Conservation (phyloP, 371 early-diverging fungal genomes). For the Chytridium lagenaria region DNA sequence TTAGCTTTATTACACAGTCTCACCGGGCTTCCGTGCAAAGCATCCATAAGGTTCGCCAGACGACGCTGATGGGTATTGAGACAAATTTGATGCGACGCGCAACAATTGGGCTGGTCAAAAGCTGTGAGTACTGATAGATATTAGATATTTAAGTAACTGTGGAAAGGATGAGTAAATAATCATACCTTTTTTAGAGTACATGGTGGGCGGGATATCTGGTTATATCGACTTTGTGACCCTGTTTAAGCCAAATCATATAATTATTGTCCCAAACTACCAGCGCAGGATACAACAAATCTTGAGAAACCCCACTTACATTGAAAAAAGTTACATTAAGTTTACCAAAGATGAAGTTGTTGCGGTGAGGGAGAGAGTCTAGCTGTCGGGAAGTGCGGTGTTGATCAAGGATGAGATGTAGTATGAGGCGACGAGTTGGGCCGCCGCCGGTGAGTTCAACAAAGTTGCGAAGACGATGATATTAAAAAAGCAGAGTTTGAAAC, state of each 20-base stretch:
- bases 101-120: conserved; percentile 86
- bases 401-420: too few species aligned
- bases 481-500: conserved; percentile 88
- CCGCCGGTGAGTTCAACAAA: conserved; percentile 81
- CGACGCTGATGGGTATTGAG: conserved; percentile 79
- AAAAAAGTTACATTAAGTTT: conserved; percentile 1
- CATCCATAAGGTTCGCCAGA: conserved; percentile 75
- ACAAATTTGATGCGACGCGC: conserved; percentile 92
- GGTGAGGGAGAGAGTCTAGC: not conserved
- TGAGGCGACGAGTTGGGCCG: too few species aligned
- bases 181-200: conserved; percentile 83
- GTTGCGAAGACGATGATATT: conserved; percentile 88
- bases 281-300: conserved; percentile 75
- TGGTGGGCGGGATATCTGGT: conserved; percentile 83
- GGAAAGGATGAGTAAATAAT: conserved; percentile 86
- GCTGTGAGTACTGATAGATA: too few species aligned
- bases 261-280: conserved; percentile 85
- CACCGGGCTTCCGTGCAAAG: too few species aligned
- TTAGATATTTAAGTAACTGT: too few species aligned
- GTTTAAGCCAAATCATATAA: conserved; percentile 96
- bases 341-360: conserved; percentile 2
- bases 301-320: not conserved
- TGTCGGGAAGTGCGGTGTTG: too few species aligned
- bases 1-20: too few species aligned
- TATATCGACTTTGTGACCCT: conserved; percentile 97